Evolutionary conservation across 1,284 basidiomycete genomes (phyloP), one percentile per base, ranked within the genome.

Genomic region (Malassezia vespertilionis): DNA sequence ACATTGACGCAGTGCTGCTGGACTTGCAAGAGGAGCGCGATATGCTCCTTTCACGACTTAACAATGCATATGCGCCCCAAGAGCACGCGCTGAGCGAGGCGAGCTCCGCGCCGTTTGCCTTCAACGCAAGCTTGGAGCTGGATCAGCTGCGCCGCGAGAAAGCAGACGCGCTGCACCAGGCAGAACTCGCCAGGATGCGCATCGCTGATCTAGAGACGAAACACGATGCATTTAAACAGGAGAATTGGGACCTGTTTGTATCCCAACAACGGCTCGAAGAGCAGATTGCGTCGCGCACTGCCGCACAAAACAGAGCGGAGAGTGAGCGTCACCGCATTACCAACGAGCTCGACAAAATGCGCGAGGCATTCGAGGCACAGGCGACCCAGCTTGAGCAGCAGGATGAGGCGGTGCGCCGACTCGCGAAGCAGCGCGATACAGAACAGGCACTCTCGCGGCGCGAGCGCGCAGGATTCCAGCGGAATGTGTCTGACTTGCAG

Each of bases 191-290:
- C 23, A 39, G 31, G 17, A 23, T 36, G 28, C 53, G 49, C 15
- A 39, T 52, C 17, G 28, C 27, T 5, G 42, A 40, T 20, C 48
- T 57, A 7, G 41, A 51, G 40, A 27, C 76, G 80, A 83, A 35
- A 33, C 26, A 55, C 73, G 76, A 77, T 41, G 86, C 86, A 52
- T 90, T 82, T 79, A 90, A 89, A 74, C 88, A 95, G 72, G 88
- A 91, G 74, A 95, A 93, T 71, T 96, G 91, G 91, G 90, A 95
- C 68, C 82, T 96, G 55, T 89, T 96, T 74, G 86, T 95, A 37
- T 79, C 79, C 18, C 76, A 89, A 23, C 90, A 97, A 71, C 88
- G 95, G 55, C 77, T 91, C 20, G 81, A 82, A 32, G 74, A 80
- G 0, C 79, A 84, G 58, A 76, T 85, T 31, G 69, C 77, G 31